phyloP scores from a whole-genome alignment of 345 rosid species.

The Laguncularia racemosa region DNA sequence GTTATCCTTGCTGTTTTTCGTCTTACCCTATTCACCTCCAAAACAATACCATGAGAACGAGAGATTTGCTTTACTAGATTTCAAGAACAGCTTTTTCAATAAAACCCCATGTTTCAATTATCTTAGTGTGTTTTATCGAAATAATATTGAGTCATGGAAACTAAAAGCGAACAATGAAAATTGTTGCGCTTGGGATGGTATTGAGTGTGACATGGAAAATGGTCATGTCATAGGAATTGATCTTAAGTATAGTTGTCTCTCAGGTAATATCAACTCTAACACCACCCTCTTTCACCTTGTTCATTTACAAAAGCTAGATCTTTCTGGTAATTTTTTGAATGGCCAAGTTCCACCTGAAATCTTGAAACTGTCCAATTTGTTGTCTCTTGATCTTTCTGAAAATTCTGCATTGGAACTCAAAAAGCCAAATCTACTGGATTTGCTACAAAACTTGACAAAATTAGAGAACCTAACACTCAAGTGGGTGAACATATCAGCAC shows the following conservation, averaged over 20 bases:
- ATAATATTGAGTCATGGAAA: background rate
- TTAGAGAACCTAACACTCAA: constrained; percentile 11
- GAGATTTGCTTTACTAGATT: too few species aligned
- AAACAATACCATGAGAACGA: too few species aligned
- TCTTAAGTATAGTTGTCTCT: constrained; percentile 11
- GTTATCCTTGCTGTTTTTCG: too few species aligned
- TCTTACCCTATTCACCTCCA: too few species aligned
- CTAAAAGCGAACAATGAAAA: background rate
- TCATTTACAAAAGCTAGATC: constrained; percentile 15
- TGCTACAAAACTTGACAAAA: constrained; percentile 7
- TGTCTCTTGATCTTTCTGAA: constrained; percentile 14
- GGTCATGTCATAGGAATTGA: constrained; percentile 15
- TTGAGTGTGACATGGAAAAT: constrained; percentile 8
- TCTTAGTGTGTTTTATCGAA: too few species aligned
- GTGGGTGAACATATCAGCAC: background rate
- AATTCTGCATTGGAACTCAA: constrained; percentile 5
- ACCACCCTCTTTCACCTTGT: constrained; percentile 17
- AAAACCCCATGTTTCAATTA: too few species aligned
- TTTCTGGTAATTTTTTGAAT: constrained; percentile 1
- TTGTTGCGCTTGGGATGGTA: constrained; percentile 9
- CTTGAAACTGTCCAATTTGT: constrained; percentile 11
- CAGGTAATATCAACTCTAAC: constrained; percentile 12
- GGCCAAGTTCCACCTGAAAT: constrained; percentile 16
- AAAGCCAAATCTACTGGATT: background rate
- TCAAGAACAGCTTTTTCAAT: too few species aligned